Evolutionary conservation across 371 early-diverging fungal species (phyloP).

Genomic region (Mortierella sp.): DNA sequence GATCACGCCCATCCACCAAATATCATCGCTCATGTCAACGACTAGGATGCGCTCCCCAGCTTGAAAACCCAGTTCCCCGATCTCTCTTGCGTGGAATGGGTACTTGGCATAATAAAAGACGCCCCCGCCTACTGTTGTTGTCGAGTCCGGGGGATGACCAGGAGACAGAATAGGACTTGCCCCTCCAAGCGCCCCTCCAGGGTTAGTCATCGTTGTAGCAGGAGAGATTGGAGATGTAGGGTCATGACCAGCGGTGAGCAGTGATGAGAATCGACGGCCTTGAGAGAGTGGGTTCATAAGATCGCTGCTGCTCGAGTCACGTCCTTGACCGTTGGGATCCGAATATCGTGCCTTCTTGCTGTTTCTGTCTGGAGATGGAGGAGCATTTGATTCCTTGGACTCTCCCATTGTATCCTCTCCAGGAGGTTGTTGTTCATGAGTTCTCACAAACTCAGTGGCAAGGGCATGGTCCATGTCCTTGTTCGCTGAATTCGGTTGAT

Average conservation of each 20-base stretch:
- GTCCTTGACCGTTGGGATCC: too few species aligned
- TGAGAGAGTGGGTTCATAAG: conserved; percentile 29
- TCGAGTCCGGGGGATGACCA: not conserved
- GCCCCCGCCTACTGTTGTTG: conserved; percentile 7
- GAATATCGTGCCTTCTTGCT: conserved; percentile 30
- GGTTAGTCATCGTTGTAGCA: conserved; percentile 54
- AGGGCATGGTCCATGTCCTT: conserved; percentile 28
- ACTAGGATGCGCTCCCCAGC: conserved; percentile 82
- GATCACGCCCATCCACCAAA: conserved; percentile 88
- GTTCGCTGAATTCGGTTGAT: conserved; percentile 39
- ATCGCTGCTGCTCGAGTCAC: conserved; percentile 32
- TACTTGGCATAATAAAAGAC: conserved; percentile 77
- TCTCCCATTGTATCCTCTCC: not conserved
- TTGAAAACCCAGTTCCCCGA: conserved; percentile 80
- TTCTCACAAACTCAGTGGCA: conserved; percentile 35
- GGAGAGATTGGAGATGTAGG: conserved; percentile 32
- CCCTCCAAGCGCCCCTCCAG: conserved; percentile 49
- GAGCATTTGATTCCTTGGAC: conserved; percentile 3
- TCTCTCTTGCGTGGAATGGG: conserved; percentile 79
- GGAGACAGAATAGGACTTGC: too few species aligned
- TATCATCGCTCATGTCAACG: conserved; percentile 80
- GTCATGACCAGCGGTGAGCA: conserved; percentile 18
- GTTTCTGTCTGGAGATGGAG: conserved; percentile 35
- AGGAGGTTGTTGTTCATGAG: conserved; percentile 19
- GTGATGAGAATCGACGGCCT: conserved; percentile 21